Evolutionary conservation across 2,329 filamentous ascomycete genomes (phyloP).

Genomic region (Penicillium sp.): DNA sequence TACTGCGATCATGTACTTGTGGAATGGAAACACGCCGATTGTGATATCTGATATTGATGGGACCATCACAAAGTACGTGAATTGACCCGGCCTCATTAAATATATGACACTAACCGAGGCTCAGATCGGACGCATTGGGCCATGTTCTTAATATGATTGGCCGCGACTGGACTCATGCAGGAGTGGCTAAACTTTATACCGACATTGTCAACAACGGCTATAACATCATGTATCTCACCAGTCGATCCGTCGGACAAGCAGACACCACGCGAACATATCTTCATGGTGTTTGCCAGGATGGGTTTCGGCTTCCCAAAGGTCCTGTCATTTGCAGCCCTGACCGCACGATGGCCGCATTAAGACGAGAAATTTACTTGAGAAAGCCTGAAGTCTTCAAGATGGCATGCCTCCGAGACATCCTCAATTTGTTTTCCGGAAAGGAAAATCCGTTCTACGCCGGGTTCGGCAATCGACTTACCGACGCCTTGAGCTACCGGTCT

Average conservation of each 20-base stretch:
- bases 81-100: background rate
- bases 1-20: conserved; percentile 86
- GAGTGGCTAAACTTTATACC: conserved; percentile 93
- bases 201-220: conserved; percentile 95
- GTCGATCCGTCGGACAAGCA: conserved; percentile 85
- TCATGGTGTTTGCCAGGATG: conserved; percentile 81
- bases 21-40: conserved; percentile 84
- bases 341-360: conserved; percentile 84
- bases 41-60: conserved; percentile 98
- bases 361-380: conserved; percentile 86
- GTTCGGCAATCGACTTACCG: conserved; percentile 92
- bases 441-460: conserved; percentile 89
- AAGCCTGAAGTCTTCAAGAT: conserved; percentile 99
- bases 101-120: conserved; percentile 15
- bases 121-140: conserved; percentile 74
- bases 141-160: conserved; percentile 96
- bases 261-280: conserved; percentile 87
- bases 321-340: conserved; percentile 95
- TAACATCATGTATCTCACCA: conserved; percentile 97
- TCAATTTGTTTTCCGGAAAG: conserved; percentile 72
- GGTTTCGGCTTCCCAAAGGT: conserved; percentile 76
- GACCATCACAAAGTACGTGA: conserved; percentile 77
- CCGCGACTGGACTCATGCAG: conserved; percentile 94
- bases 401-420: conserved; percentile 92
- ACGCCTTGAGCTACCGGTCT: conserved; percentile 90